Base-by-base conservation (phyloP, 2,329 filamentous ascomycete genomes). In the Aspergillus cejpii region DNA sequence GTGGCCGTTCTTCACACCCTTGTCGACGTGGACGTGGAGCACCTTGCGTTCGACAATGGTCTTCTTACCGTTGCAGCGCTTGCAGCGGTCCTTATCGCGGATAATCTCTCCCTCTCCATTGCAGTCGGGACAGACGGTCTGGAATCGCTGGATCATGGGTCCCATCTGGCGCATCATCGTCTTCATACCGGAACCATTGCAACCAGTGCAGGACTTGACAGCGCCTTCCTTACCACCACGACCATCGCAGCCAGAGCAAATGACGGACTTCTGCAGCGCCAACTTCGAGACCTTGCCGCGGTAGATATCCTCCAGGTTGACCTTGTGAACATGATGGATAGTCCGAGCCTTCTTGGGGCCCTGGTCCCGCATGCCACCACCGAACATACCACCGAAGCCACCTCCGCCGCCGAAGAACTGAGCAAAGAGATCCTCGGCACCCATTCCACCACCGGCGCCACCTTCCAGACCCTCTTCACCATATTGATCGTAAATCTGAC, bases 101-200 rank as follows among this genome's bases (percentile, higher is more conserved):
- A 98, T 91, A 55, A 85, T 89, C 75, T 98, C 92, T 49, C 92
- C 91, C 71, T 98, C 92, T 52, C 94, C 94, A 59, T 92, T 91
- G 69, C 92, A 98, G 73, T 98, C 94, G 21, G 90, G 87, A 79
- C 92, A 98, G 60, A 96, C 90, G 23, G 91, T 97, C 78, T 98
- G 92, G 82, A 98, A 98, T 47, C 92, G 87, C 75, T 98, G 94
- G 59, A 98, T 97, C 92, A 98, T 98, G 48, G 92, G 92, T 41
- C 92, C 92, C 90, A 98, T 97, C 74, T 98, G 92, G 66, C 94
- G 86, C 92, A 98, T 96, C 91, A 98, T 97, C 31, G 87, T 96
- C 85, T 97, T 97, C 87, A 96, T 95, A 71, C 92, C 92, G 53
- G 85, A 81, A 55, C 92, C 92, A 61, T 94, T 88, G 69, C 92